Conservation (phyloP, 2,329 filamentous ascomycete species). For the Fonsecaea pedrosoi region DNA sequence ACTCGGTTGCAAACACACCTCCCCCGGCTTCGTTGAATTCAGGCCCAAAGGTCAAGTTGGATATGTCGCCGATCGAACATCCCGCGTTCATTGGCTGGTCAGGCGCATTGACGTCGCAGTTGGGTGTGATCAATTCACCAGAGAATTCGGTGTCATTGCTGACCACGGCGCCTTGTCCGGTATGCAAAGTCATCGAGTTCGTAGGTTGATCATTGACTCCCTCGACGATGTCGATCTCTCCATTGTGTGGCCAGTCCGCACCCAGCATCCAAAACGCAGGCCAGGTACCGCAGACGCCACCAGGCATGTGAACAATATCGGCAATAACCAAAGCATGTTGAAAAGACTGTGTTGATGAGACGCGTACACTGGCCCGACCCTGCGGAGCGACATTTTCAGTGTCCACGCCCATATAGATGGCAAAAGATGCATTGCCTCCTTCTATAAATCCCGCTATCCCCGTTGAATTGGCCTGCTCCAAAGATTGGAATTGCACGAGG, state of each 20-base stretch:
- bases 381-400: slow-evolving; percentile 43
- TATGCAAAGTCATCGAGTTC: slow-evolving; percentile 59
- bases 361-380: slow-evolving; percentile 54
- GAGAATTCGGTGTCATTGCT: slow-evolving; percentile 49
- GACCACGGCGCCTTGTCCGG: slow-evolving; percentile 47
- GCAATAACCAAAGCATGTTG: slow-evolving; percentile 56
- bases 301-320: slow-evolving; percentile 58
- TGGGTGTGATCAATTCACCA: slow-evolving; percentile 57
- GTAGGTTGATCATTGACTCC: slow-evolving; percentile 55
- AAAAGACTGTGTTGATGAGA: slow-evolving; percentile 53
- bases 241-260: slow-evolving; percentile 49
- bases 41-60: slow-evolving; percentile 54
- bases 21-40: slow-evolving; percentile 60
- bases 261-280: slow-evolving; percentile 56
- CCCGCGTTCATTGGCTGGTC: slow-evolving; percentile 48
- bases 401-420: slow-evolving; percentile 56
- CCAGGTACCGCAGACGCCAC: slow-evolving; percentile 58
- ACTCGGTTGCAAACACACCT: slow-evolving; percentile 77
- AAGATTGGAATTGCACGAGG: slow-evolving; percentile 58
- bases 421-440: slow-evolving; percentile 42
- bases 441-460: slow-evolving; percentile 45
- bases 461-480: slow-evolving; percentile 47
- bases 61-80: slow-evolving; percentile 48
- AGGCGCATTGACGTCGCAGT: slow-evolving; percentile 58
- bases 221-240: slow-evolving; percentile 62